Percentiles rank a stretch among this genome's conserved stretches.
These are phyloP conservation scores for Cladosporium velox DNA, from an alignment of 2,329 filamentous ascomycete species.

Conservation along the genomic window DNA sequence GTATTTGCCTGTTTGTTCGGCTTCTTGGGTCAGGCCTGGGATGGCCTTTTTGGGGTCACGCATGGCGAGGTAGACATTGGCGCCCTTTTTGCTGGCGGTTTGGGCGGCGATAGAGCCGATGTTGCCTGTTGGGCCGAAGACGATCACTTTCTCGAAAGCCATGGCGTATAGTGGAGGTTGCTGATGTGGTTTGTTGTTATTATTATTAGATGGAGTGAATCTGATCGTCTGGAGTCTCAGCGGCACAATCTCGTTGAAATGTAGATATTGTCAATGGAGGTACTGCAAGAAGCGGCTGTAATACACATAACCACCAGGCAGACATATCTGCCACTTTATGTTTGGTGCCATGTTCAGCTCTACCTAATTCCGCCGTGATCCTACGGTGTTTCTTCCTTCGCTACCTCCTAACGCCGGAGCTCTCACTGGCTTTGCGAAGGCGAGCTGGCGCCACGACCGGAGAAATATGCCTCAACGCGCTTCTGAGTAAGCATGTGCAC, in stretches of 20 bases:
- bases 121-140: slow-evolving; percentile 54
- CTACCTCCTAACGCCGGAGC: neutral
- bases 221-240: neutral
- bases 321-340: neutral
- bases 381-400: neutral
- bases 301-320: neutral
- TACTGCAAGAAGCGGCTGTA: neutral
- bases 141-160: slow-evolving; percentile 38
- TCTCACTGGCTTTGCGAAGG: neutral
- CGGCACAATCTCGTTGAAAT: neutral
- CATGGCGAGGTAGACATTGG: slow-evolving; percentile 52
- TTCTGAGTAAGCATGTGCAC: neutral
- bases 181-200: neutral
- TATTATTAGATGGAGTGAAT: neutral
- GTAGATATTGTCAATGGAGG: neutral
- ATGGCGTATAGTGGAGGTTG: neutral
- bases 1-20: slow-evolving; percentile 38
- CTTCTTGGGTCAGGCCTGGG: slow-evolving; percentile 35
- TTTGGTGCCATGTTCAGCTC: neutral
- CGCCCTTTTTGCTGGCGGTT: slow-evolving; percentile 44
- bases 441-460: neutral
- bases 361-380: neutral
- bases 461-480: neutral
- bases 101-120: slow-evolving; percentile 47
- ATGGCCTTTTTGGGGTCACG: slow-evolving; percentile 49